Conservation (phyloP, 2,329 filamentous ascomycete genomes). For the Aureobasidium uvarum region DNA sequence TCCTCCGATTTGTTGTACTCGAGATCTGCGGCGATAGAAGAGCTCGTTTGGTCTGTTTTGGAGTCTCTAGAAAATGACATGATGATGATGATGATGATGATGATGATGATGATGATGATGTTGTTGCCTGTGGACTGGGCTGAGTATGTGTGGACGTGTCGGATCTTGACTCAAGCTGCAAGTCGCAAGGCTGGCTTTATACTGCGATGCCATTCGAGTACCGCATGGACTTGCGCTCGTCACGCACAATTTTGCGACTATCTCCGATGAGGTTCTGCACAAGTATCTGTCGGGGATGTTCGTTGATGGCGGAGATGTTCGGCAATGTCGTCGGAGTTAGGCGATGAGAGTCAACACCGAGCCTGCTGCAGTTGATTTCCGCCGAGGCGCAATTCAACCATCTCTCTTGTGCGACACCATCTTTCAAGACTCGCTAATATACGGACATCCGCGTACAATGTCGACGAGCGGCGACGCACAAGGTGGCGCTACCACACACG, state of each 20-base stretch:
- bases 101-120: not conserved
- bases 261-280: not conserved
- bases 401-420: not conserved
- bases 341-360: too few species aligned
- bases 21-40: not conserved
- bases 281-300: too few species aligned
- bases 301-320: too few species aligned
- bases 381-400: not conserved
- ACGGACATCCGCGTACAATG: not conserved
- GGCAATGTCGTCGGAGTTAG: too few species aligned
- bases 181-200: not conserved
- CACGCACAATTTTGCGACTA: not conserved
- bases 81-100: not conserved
- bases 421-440: not conserved
- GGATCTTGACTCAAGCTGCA: not conserved
- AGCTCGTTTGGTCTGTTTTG: not conserved
- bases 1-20: not conserved
- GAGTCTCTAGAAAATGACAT: not conserved
- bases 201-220: not conserved
- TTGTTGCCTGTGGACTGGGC: not conserved
- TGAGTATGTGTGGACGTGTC: not conserved
- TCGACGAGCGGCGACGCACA: not conserved
- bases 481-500: not conserved
- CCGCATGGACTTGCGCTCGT: too few species aligned
- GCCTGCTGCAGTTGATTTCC: too few species aligned